Conservation (phyloP, 2,329 filamentous ascomycete species). For the Thyridium curvatum region DNA sequence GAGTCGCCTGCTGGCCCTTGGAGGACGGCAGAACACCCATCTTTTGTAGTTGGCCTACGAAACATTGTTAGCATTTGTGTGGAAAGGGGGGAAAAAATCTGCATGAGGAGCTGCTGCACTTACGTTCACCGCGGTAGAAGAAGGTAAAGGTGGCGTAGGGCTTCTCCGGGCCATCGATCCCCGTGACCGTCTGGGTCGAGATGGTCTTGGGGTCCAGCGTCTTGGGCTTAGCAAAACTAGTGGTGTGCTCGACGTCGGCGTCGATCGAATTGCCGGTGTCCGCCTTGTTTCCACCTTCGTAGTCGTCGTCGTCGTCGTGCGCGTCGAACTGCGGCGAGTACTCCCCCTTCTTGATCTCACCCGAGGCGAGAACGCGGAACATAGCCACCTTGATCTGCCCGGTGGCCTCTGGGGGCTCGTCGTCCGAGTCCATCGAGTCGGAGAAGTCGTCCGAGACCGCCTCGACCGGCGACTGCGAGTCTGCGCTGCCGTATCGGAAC, state of each 20-base stretch:
- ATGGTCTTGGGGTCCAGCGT: constrained; percentile 94
- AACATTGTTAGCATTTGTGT: constrained; percentile 12
- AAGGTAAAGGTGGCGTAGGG: constrained; percentile 97
- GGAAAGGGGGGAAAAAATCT: constrained; percentile 13
- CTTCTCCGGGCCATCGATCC: constrained; percentile 91
- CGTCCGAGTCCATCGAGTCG: constrained; percentile 68
- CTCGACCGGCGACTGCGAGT: constrained; percentile 70
- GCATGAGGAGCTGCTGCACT: constrained; percentile 32
- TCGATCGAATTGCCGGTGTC: constrained; percentile 53
- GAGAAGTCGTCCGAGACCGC: constrained; percentile 48
- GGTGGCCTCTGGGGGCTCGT: constrained; percentile 87
- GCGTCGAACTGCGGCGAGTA: constrained; percentile 97
- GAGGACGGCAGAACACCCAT: constrained; percentile 78
- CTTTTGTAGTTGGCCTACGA: constrained; percentile 82
- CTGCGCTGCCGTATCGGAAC: constrained; percentile 69
- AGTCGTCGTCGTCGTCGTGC: constrained; percentile 84
- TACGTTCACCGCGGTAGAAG: constrained; percentile 92
- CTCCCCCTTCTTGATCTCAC: constrained; percentile 95
- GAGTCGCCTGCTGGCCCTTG: constrained; percentile 57
- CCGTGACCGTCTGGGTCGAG: constrained; percentile 98
- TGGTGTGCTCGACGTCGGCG: constrained; percentile 90
- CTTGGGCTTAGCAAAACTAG: constrained; percentile 95
- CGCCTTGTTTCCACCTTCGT: constrained; percentile 37
- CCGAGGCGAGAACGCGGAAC: constrained; percentile 89
- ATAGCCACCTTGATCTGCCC: constrained; percentile 98